Percentiles rank a stretch among this genome's conserved stretches.
These are phyloP conservation scores for Yarrowia porcina DNA, from an alignment of 805 yeast species.

Conservation along the genomic window DNA sequence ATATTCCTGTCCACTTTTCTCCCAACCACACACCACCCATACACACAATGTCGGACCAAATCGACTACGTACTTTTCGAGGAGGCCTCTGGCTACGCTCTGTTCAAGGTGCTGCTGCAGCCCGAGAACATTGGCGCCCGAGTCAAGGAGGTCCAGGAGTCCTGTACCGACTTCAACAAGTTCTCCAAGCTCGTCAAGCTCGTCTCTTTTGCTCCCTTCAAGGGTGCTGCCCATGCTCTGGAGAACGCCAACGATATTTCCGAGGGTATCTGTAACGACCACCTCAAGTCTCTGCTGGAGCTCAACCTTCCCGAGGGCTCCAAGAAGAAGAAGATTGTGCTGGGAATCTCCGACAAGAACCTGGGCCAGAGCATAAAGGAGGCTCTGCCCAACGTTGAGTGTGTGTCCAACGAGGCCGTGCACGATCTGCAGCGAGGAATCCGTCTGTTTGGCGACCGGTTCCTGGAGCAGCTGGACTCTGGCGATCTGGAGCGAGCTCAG, in stretches of 20 bases:
- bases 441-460: constrained; percentile 86
- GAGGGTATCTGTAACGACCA: constrained; percentile 95
- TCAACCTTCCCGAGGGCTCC: constrained; percentile 79
- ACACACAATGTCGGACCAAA: constrained; percentile 19
- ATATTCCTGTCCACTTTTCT: constrained; percentile 7
- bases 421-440: constrained; percentile 92
- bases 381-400: constrained; percentile 84
- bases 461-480: constrained; percentile 85
- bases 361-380: constrained; percentile 97
- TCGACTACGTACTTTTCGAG: constrained; percentile 92
- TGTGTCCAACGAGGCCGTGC: constrained; percentile 85
- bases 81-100: constrained; percentile 98
- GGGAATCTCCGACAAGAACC: constrained; percentile 90
- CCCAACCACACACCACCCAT: constrained; percentile 7
- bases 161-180: constrained; percentile 75
- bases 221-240: constrained; percentile 99
- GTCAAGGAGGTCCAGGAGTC: constrained; percentile 93
- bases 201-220: constrained; percentile 97
- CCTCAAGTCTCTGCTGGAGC: constrained; percentile 81
- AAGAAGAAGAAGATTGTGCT: constrained; percentile 66
- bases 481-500: constrained; percentile 97
- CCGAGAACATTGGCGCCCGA: constrained; percentile 89
- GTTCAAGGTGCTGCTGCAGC: constrained; percentile 89
- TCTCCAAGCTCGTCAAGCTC: constrained; percentile 88
- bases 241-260: constrained; percentile 95